Conservation (phyloP, 176 grass and related monocot species). For the Aegilops umbellulata region DNA sequence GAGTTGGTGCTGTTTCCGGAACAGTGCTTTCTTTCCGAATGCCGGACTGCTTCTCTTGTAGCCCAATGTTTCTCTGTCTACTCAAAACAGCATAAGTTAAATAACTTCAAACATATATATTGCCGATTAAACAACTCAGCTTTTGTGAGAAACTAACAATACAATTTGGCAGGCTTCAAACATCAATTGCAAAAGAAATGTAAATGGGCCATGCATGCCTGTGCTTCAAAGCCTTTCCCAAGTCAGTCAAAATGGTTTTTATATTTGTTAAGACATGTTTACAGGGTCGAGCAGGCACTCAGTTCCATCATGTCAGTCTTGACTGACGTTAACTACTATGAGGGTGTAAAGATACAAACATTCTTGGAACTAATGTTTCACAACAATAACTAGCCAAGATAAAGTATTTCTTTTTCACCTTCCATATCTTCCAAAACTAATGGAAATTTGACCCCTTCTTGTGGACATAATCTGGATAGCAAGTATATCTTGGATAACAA, state of each 20-base stretch:
- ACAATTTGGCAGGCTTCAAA: conserved; percentile 11
- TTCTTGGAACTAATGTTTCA: background rate
- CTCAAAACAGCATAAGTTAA: conserved; percentile 76
- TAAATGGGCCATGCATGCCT: background rate
- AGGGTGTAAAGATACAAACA: background rate
- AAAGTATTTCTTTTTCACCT: background rate
- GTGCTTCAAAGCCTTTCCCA: background rate
- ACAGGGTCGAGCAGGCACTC: no score
- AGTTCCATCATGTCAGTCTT: background rate
- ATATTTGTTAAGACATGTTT: background rate
- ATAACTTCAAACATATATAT: conserved; percentile 17
- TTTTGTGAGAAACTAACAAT: background rate
- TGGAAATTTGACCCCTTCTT: background rate
- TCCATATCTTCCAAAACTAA: background rate
- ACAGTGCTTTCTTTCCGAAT: conserved; percentile 34
- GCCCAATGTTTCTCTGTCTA: conserved; percentile 95
- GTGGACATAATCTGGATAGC: background rate
- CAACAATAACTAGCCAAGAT: background rate
- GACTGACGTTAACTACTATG: background rate
- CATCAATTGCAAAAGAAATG: background rate
- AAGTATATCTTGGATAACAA: background rate
- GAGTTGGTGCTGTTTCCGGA: conserved; percentile 35
- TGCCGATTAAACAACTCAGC: background rate
- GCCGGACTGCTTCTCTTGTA: conserved; percentile 43
- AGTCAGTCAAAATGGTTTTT: background rate